Conservation (phyloP, 2,329 filamentous ascomycete species). For the Cladosporium sp. region DNA sequence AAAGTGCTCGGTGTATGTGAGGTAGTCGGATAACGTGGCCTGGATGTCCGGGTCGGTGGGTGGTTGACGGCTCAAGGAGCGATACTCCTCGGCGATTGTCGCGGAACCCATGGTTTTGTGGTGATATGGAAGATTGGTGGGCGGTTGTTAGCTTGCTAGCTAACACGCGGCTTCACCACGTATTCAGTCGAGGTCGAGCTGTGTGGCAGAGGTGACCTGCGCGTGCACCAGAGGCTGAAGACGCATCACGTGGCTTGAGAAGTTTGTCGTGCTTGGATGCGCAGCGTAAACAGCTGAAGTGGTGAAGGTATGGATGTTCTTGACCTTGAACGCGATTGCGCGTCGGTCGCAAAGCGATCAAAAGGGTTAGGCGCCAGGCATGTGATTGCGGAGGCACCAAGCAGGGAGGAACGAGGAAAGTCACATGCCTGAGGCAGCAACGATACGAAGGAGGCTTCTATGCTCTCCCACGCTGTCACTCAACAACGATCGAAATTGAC, state of each 20-base stretch:
- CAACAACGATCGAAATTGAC: neutral
- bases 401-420: neutral
- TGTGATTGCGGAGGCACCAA: conserved; percentile 4
- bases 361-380: neutral
- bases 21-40: conserved; percentile 67
- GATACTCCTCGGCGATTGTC: conserved; percentile 33
- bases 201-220: neutral
- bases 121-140: neutral
- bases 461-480: neutral
- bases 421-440: neutral
- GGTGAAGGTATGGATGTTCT: neutral
- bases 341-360: conserved; percentile 2
- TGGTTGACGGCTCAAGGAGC: conserved; percentile 38
- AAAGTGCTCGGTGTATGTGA: conserved; percentile 70
- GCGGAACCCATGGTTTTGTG: conserved; percentile 26
- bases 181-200: neutral
- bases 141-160: neutral
- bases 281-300: neutral
- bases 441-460: neutral
- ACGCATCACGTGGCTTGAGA: conserved; percentile 9
- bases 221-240: neutral
- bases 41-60: conserved; percentile 62
- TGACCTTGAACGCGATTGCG: neutral
- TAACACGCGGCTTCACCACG: neutral
- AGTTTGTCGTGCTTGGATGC: neutral